Conservation (phyloP, 2,329 filamentous ascomycete genomes). For the Phaeosphaeria sp. region DNA sequence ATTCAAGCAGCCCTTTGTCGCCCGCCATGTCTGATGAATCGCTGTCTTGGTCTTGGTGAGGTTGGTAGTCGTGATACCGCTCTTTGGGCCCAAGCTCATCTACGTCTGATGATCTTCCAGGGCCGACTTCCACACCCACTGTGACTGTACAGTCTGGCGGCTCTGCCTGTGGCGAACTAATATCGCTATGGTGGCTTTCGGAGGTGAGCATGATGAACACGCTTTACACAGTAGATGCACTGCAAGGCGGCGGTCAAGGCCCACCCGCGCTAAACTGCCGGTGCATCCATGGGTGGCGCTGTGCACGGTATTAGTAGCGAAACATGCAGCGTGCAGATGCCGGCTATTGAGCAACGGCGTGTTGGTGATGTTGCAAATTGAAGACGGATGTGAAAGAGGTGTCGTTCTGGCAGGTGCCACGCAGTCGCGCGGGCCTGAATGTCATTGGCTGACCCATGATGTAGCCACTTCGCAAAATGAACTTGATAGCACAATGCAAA, state of each 20-base stretch:
- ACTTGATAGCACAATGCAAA: not conserved
- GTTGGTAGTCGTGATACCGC: not conserved
- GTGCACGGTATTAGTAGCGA: not conserved
- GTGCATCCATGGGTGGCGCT: not conserved
- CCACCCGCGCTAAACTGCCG: not conserved
- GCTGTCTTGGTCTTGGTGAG: constrained; percentile 4
- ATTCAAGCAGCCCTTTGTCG: constrained; percentile 34
- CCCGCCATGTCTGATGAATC: constrained; percentile 20
- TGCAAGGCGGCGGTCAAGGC: constrained; percentile 5
- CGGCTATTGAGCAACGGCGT: not conserved
- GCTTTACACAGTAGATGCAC: too few relatives aligned
- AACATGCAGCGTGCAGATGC: not conserved
- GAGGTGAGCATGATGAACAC: constrained; percentile 24
- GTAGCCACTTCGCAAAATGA: too few relatives aligned
- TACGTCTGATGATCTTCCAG: not conserved
- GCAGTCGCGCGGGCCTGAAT: not conserved
- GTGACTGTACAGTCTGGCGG: constrained; percentile 13
- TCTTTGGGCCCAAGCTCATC: not conserved
- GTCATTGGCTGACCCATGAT: not conserved
- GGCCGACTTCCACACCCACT: constrained; percentile 4
- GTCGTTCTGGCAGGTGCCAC: not conserved
- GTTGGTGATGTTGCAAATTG: not conserved
- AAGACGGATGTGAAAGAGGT: not conserved
- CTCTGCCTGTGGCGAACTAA: constrained; percentile 11
- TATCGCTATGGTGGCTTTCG: constrained; percentile 17